Conservation (phyloP, 2,329 filamentous ascomycete genomes). For the Aspergillus intermedius region DNA sequence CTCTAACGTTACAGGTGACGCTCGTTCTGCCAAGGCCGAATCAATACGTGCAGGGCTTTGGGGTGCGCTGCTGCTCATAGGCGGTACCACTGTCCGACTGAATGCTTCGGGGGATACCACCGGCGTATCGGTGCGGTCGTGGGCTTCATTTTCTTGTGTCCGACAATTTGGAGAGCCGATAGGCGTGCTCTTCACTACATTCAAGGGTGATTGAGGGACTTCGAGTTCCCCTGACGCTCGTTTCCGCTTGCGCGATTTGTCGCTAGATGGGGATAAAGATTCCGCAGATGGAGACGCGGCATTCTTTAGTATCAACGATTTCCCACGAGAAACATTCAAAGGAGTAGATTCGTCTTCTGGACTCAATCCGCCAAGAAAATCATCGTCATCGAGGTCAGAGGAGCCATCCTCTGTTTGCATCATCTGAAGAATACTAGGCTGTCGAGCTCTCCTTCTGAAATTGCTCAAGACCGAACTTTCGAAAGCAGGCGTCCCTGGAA, state of each 20-base stretch:
- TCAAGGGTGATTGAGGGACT: slow-evolving; percentile 21
- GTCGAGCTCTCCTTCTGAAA: slow-evolving; percentile 38
- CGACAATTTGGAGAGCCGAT: slow-evolving; percentile 9
- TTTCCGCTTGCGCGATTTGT: slow-evolving; percentile 34
- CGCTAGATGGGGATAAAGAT: slow-evolving; percentile 20
- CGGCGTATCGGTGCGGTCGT: slow-evolving; percentile 6
- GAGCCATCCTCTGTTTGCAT: slow-evolving; percentile 37
- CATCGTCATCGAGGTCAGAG: slow-evolving; percentile 31
- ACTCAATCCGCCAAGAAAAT: slow-evolving; percentile 38
- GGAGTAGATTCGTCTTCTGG: slow-evolving; percentile 43
- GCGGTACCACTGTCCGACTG: slow-evolving; percentile 33
- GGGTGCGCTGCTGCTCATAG: slow-evolving; percentile 30
- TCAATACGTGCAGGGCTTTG: slow-evolving; percentile 14
- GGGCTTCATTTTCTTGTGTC: slow-evolving; percentile 1
- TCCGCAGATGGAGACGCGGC: slow-evolving; percentile 18
- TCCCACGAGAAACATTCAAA: slow-evolving; percentile 29
- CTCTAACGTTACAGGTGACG: not conserved
- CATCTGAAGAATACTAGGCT: slow-evolving; percentile 41
- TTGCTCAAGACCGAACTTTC: slow-evolving; percentile 40
- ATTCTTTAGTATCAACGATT: slow-evolving; percentile 20
- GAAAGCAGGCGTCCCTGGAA: slow-evolving; percentile 36
- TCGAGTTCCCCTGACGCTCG: slow-evolving; percentile 20
- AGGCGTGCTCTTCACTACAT: slow-evolving; percentile 14
- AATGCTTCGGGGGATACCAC: slow-evolving; percentile 16
- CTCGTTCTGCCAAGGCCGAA: slow-evolving; percentile 1